Conservation (phyloP, 768 basidiomycete genomes). For the Collybiopsis confluens region DNA sequence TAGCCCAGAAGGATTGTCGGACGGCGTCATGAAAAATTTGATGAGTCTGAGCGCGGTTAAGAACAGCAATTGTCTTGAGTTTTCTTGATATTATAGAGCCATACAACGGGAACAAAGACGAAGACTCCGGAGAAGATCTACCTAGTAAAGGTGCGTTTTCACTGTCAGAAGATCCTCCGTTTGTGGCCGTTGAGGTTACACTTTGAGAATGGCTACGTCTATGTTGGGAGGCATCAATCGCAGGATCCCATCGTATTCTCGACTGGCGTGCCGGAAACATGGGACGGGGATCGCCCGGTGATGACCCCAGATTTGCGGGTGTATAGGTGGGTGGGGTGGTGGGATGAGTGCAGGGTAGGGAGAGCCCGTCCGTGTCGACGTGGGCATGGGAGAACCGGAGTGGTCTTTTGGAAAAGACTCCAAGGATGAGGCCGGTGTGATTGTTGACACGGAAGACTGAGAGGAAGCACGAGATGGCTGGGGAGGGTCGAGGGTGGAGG, state of each 20-base stretch:
- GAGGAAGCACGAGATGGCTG: conserved; percentile 11
- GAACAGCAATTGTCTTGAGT: conserved; percentile 6
- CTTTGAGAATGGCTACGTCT: no score
- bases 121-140: neutral
- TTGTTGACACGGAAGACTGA: conserved; percentile 4
- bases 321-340: neutral
- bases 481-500: conserved; percentile 10
- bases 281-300: neutral
- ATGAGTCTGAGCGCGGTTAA: conserved; percentile 5
- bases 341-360: neutral
- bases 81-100: conserved; percentile 2
- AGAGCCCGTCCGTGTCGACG: neutral
- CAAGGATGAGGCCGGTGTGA: conserved; percentile 11
- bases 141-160: neutral
- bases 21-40: conserved; percentile 15
- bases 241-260: conserved; percentile 8
- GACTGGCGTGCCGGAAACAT: neutral
- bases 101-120: neutral
- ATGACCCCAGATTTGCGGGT: neutral
- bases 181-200: no score
- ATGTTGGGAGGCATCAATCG: neutral
- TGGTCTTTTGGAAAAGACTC: conserved; percentile 14
- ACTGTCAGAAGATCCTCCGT: no score
- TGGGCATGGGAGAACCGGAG: conserved; percentile 8
- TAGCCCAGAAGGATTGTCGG: conserved; percentile 33